Conservation (phyloP, 2,329 filamentous ascomycete genomes). For the Macrophomina pseudophaseolina region DNA sequence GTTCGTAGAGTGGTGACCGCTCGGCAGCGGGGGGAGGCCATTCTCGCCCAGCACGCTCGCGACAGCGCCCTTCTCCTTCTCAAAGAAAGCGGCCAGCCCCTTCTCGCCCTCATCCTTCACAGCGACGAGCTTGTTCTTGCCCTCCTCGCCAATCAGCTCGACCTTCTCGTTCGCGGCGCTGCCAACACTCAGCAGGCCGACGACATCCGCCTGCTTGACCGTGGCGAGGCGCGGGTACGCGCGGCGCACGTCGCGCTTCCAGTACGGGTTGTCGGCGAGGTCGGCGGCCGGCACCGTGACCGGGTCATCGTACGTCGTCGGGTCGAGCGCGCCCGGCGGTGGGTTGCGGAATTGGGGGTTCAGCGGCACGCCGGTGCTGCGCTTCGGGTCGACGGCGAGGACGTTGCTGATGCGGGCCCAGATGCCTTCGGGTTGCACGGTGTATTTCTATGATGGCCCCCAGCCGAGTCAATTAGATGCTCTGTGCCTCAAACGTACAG, state of each 20-base stretch:
- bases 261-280: constrained; percentile 91
- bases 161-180: constrained; percentile 81
- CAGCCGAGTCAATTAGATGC: neutral
- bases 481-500: neutral
- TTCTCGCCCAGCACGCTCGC: constrained; percentile 71
- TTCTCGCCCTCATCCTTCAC: constrained; percentile 76
- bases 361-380: constrained; percentile 88
- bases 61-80: constrained; percentile 63
- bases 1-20: constrained; percentile 62
- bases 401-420: constrained; percentile 83
- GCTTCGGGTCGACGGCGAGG: constrained; percentile 81
- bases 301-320: constrained; percentile 76
- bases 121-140: constrained; percentile 74
- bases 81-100: constrained; percentile 73
- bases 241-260: constrained; percentile 89
- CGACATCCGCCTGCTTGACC: constrained; percentile 82
- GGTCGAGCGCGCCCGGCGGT: constrained; percentile 74
- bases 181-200: constrained; percentile 82
- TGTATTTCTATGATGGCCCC: constrained; percentile 77
- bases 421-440: constrained; percentile 84
- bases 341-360: constrained; percentile 94
- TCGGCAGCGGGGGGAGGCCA: constrained; percentile 86
- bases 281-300: constrained; percentile 84
- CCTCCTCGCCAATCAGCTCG: constrained; percentile 75
- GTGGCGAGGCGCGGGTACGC: constrained; percentile 81